Evolutionary conservation across 2,329 filamentous ascomycete species (phyloP).

Genomic region (Aspergillus puulaauensis): DNA sequence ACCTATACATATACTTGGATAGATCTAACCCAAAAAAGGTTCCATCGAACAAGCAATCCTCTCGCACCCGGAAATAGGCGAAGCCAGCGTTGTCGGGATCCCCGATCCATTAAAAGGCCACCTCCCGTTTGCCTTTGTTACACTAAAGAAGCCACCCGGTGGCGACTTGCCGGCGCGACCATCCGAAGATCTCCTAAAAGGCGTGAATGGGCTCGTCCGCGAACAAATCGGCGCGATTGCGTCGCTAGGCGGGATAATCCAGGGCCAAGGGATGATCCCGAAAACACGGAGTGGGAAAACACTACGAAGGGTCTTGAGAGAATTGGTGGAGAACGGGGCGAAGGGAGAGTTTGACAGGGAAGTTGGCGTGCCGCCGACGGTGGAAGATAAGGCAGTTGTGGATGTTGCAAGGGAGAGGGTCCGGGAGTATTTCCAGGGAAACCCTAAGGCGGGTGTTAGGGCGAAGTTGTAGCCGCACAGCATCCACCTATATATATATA

Average conservation of each 20-base stretch:
- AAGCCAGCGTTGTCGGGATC: constrained; percentile 83
- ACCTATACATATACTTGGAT: neutral
- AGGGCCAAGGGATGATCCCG: constrained; percentile 82
- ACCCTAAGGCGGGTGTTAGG: constrained; percentile 19
- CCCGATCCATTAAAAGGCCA: constrained; percentile 87
- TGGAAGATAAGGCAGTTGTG: constrained; percentile 76
- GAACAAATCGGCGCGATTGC: constrained; percentile 86
- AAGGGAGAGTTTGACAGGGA: constrained; percentile 70
- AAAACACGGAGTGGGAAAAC: constrained; percentile 94
- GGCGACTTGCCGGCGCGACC: constrained; percentile 41
- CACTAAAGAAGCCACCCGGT: constrained; percentile 48
- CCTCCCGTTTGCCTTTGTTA: constrained; percentile 86
- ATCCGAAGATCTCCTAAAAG: constrained; percentile 45
- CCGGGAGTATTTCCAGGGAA: constrained; percentile 67
- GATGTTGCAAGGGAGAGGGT: constrained; percentile 71
- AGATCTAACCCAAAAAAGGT: constrained; percentile 48
- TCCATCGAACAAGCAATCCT: constrained; percentile 89
- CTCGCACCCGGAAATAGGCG: constrained; percentile 73
- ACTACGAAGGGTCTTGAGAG: constrained; percentile 73
- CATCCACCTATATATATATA: neutral
- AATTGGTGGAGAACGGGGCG: constrained; percentile 79
- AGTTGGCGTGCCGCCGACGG: constrained; percentile 76
- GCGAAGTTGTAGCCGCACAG: constrained; percentile 43
- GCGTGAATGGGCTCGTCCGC: constrained; percentile 60
- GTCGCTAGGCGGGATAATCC: constrained; percentile 79